A percentile compares a stretch with the other conserved stretches of the same genome.
Evolutionary conservation across 2,329 filamentous ascomycete species (phyloP).

Genomic region (Sporothrix pseudoabietina): DNA sequence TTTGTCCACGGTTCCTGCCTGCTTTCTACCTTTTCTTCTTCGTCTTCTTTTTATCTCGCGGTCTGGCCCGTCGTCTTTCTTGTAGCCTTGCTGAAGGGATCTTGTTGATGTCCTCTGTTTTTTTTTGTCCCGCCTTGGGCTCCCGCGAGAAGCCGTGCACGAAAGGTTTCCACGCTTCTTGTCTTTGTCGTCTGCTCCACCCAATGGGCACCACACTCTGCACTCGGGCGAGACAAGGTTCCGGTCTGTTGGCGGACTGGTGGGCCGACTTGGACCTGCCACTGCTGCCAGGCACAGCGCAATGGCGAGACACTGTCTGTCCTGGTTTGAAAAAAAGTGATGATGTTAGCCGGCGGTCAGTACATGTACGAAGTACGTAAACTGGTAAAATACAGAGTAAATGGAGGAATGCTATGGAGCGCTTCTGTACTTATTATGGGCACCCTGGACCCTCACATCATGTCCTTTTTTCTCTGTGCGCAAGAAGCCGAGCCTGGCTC

Average conservation of each 20-base stretch:
- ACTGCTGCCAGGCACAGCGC: neutral
- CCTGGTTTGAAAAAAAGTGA: neutral
- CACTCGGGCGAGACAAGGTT: conserved; percentile 18
- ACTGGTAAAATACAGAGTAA: neutral
- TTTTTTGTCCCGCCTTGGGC: neutral
- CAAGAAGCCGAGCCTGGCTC: neutral
- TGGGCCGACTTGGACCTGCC: conserved; percentile 1
- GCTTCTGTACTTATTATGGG: neutral
- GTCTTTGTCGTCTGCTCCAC: conserved; percentile 15
- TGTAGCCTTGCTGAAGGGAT: neutral
- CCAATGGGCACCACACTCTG: neutral
- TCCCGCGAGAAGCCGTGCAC: conserved; percentile 7
- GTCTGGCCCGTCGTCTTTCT: neutral
- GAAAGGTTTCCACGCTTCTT: neutral
- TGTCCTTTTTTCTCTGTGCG: neutral
- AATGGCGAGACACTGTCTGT: conserved; percentile 17
- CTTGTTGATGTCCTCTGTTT: neutral
- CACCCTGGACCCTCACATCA: neutral
- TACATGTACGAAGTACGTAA: neutral
- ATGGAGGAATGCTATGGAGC: neutral
- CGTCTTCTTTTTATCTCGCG: neutral
- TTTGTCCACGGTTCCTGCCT: neutral
- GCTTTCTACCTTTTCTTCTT: neutral
- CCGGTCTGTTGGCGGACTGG: conserved; percentile 9
- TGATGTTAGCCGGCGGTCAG: neutral